These are phyloP conservation scores for Danielia reshetovae DNA, from an alignment of 805 yeast species.

Conservation along the genomic window DNA sequence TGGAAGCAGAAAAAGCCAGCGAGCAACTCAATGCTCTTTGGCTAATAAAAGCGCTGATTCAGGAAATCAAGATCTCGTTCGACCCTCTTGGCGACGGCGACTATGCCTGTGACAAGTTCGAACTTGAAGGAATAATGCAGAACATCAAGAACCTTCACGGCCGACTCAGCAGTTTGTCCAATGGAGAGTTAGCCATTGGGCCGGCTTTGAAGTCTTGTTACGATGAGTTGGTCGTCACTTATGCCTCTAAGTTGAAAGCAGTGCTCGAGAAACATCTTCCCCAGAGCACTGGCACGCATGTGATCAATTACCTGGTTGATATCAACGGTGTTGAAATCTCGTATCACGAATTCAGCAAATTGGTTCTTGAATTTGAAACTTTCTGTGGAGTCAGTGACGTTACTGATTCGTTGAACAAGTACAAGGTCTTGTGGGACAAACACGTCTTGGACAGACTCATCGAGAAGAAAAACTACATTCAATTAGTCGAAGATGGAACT, in stretches of 20 bases:
- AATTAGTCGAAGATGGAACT: slow-evolving; percentile 4
- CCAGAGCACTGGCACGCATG: background rate
- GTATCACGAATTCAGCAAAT: slow-evolving; percentile 3
- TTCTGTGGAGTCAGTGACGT: slow-evolving; percentile 10
- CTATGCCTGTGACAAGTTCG: slow-evolving; percentile 12
- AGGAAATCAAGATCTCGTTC: slow-evolving; percentile 18
- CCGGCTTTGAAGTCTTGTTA: slow-evolving; percentile 4
- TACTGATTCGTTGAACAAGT: slow-evolving; percentile 3
- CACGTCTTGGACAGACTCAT: slow-evolving; percentile 12
- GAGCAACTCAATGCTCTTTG: slow-evolving; percentile 22
- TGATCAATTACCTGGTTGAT: slow-evolving; percentile 1
- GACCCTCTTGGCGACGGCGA: slow-evolving; percentile 7
- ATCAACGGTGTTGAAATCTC: slow-evolving; percentile 1
- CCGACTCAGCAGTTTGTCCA: slow-evolving; percentile 13
- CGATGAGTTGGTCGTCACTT: slow-evolving; percentile 1
- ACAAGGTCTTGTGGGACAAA: slow-evolving; percentile 11
- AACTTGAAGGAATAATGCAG: slow-evolving; percentile 16
- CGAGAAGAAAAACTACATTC: slow-evolving; percentile 4
- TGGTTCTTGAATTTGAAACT: slow-evolving; percentile 6
- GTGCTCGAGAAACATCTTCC: slow-evolving; percentile 8
- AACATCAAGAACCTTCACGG: slow-evolving; percentile 18
- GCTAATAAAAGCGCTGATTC: slow-evolving; percentile 23
- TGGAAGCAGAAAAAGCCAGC: slow-evolving; percentile 10
- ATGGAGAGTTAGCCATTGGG: slow-evolving; percentile 8
- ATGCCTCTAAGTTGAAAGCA: slow-evolving; percentile 3